Conservation (phyloP, 768 basidiomycete species). For the Xerocomellus chrysenteron region DNA sequence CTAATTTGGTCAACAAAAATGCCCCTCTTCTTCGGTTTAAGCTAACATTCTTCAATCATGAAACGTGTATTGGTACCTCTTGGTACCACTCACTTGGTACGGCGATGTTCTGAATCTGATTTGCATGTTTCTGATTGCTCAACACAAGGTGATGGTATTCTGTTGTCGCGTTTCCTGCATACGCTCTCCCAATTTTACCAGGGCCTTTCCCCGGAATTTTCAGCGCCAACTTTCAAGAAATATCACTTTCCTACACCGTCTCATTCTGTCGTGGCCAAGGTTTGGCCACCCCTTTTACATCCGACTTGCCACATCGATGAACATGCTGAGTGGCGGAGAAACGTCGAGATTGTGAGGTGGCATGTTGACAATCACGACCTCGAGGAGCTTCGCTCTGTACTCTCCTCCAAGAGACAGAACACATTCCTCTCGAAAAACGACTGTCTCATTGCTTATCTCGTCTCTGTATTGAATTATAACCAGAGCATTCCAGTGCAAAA, state of each 20-base stretch:
- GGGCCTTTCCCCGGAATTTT: not conserved
- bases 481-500: conserved; percentile 3
- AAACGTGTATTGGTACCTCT: conserved; percentile 26
- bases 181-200: conserved; percentile 27
- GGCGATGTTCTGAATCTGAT: not conserved
- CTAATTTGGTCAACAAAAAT: not conserved
- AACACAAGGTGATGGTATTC: conserved; percentile 24
- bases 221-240: conserved; percentile 21
- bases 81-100: conserved; percentile 33
- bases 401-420: not conserved
- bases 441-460: conserved; percentile 30
- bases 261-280: conserved; percentile 7
- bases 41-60: conserved; percentile 14
- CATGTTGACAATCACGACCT: conserved; percentile 5
- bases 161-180: conserved; percentile 25
- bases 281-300: conserved; percentile 12
- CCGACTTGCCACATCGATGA: conserved; percentile 8
- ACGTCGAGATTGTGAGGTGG: conserved; percentile 1
- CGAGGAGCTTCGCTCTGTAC: conserved; percentile 3
- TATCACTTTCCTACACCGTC: conserved; percentile 11
- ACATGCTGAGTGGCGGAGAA: not conserved
- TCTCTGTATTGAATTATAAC: conserved; percentile 19
- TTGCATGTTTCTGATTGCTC: not conserved
- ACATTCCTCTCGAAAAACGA: conserved; percentile 22
- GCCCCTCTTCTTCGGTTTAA: conserved; percentile 22